These are phyloP conservation scores for Candida dubliniensis DNA, from an alignment of 1,139 yeast species.

Conservation along the genomic window DNA sequence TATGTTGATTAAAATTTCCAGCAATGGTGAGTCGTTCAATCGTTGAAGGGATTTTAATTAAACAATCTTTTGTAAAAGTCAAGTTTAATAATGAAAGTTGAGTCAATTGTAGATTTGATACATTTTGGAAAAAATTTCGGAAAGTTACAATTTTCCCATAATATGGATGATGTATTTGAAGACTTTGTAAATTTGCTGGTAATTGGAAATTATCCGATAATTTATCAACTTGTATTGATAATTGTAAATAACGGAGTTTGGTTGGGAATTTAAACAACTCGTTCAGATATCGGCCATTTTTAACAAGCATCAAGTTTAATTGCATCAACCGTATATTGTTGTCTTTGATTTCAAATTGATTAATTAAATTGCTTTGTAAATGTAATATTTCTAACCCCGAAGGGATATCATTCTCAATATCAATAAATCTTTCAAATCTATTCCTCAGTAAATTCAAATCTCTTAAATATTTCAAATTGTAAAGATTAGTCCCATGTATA, in stretches of 20 bases:
- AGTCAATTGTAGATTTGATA: slow-evolving; percentile 5
- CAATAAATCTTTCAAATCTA: slow-evolving; percentile 6
- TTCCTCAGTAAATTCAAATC: slow-evolving; percentile 10
- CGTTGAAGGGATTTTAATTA: slow-evolving; percentile 1
- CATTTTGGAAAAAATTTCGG: slow-evolving; percentile 7
- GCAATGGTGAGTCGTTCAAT: slow-evolving; percentile 7
- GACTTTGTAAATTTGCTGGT: slow-evolving; percentile 7
- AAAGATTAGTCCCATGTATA: slow-evolving; percentile 7
- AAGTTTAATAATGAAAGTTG: slow-evolving; percentile 6
- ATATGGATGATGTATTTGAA: slow-evolving; percentile 10
- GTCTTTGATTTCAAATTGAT: slow-evolving; percentile 2
- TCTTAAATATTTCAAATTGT: slow-evolving; percentile 3
- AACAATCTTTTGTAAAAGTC: neutral
- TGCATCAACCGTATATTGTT: neutral
- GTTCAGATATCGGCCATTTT: neutral
- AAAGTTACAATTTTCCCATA: slow-evolving; percentile 4
- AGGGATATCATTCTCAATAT: slow-evolving; percentile 1
- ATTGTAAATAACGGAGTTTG: slow-evolving; percentile 1
- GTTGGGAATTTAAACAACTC: slow-evolving; percentile 1
- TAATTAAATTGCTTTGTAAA: slow-evolving; percentile 8
- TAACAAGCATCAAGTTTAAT: slow-evolving; percentile 2
- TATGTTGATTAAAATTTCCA: slow-evolving; percentile 4
- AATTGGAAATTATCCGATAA: slow-evolving; percentile 5
- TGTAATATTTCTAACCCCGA: slow-evolving; percentile 1
- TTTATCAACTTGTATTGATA: slow-evolving; percentile 1